Evolutionary conservation across 2,329 filamentous ascomycete genomes (phyloP).

Genomic region (Alternaria gansuensis): DNA sequence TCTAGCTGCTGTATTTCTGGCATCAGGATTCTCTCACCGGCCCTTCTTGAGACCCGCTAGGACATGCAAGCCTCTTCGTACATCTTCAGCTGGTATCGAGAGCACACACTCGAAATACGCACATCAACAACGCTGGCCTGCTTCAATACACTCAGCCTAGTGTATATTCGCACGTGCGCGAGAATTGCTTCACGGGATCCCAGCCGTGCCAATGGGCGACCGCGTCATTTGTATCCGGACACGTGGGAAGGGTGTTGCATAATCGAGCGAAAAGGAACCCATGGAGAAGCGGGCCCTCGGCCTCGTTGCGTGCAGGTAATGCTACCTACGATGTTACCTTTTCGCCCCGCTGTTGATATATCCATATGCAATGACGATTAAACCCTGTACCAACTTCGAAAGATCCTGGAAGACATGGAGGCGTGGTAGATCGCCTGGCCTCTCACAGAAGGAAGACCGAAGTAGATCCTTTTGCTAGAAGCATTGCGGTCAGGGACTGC

Average conservation of each 20-base stretch:
- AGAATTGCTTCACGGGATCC: conserved; percentile 1
- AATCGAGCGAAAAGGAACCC: conserved; percentile 3
- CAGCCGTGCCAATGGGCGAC: neutral
- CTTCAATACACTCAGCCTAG: neutral
- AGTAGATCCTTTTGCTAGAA: conserved; percentile 4
- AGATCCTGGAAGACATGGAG: conserved; percentile 4
- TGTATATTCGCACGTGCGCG: neutral
- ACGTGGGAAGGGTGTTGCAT: conserved; percentile 1
- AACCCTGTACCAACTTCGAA: neutral
- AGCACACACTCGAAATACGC: neutral
- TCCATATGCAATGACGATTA: conserved; percentile 5
- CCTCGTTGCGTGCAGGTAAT: conserved; percentile 3
- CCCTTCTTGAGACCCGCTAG: neutral
- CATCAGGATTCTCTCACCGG: neutral
- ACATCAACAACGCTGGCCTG: neutral
- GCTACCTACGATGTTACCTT: conserved; percentile 1
- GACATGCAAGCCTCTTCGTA: conserved; percentile 7
- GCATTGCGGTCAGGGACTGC: neutral
- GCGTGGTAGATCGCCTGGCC: conserved; percentile 3
- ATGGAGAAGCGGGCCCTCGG: conserved; percentile 6
- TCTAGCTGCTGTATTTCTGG: neutral
- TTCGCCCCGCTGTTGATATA: conserved; percentile 3
- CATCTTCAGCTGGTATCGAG: neutral
- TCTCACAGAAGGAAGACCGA: conserved; percentile 4
- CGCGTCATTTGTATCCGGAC: conserved; percentile 7